Conservation (phyloP, 2,329 filamentous ascomycete genomes). For the Penicillium freii region DNA sequence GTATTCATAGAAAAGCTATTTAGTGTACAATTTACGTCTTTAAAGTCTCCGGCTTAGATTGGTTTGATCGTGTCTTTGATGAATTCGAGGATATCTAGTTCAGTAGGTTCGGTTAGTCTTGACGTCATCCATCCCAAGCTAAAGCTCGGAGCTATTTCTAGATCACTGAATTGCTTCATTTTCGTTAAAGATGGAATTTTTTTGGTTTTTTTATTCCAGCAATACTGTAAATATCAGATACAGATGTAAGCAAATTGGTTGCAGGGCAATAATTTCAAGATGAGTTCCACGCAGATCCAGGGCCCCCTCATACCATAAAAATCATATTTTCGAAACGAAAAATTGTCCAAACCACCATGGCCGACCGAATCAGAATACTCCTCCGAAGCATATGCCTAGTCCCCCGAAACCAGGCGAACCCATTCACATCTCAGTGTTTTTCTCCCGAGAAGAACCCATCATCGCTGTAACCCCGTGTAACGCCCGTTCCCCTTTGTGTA, state of each 20-base stretch:
- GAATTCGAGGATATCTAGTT: background rate
- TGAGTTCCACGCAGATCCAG: background rate
- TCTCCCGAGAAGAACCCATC: background rate
- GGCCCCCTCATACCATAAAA: background rate
- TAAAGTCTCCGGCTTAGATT: background rate
- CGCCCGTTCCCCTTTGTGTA: background rate
- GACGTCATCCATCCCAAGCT: background rate
- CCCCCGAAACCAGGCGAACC: background rate
- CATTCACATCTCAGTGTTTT: background rate
- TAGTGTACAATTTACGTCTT: no score
- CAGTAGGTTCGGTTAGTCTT: background rate
- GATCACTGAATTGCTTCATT: background rate
- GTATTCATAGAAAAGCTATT: no score
- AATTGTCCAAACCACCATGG: background rate
- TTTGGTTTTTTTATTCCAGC: background rate
- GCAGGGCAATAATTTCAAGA: background rate
- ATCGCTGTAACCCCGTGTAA: background rate
- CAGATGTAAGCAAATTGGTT: background rate
- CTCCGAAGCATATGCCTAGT: background rate
- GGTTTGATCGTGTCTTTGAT: background rate
- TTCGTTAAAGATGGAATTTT: background rate
- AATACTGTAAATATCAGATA: background rate
- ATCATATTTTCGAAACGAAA: background rate
- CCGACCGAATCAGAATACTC: constrained; percentile 1
- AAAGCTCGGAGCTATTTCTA: background rate